These are phyloP conservation scores for Termitomyces sp. DNA, from an alignment of 768 basidiomycete genomes.

Conservation along the genomic window DNA sequence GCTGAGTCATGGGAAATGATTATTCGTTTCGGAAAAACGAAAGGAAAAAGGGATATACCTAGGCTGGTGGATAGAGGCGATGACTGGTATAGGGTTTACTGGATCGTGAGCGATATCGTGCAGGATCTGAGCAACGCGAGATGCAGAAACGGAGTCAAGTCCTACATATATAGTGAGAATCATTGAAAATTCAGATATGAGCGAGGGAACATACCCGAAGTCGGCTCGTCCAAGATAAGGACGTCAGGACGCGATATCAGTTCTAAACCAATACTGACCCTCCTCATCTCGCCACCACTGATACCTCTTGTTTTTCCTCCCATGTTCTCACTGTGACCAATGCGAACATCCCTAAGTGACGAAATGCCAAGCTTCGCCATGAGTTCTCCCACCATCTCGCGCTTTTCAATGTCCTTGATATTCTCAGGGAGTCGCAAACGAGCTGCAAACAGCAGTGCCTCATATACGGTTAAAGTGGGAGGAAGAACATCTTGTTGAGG, in stretches of 20 bases:
- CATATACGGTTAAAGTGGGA: conserved; percentile 70
- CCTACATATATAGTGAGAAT: conserved; percentile 29
- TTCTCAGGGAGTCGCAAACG: conserved; percentile 78
- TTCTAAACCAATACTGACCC: conserved; percentile 89
- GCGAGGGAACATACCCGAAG: conserved; percentile 35
- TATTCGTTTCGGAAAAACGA: neutral
- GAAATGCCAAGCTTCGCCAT: conserved; percentile 76
- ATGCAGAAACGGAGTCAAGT: conserved; percentile 84
- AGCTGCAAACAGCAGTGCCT: conserved; percentile 83
- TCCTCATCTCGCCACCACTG: conserved; percentile 86
- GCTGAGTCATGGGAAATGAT: conserved; percentile 25
- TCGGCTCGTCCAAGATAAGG: conserved; percentile 85
- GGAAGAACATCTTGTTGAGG: conserved; percentile 85
- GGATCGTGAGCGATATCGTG: conserved; percentile 68
- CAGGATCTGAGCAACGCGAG: conserved; percentile 73
- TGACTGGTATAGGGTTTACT: conserved; percentile 68
- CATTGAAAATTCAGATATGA: neutral
- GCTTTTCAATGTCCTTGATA: conserved; percentile 56
- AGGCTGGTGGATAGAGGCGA: conserved; percentile 87
- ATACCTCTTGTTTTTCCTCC: conserved; percentile 76
- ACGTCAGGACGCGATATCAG: conserved; percentile 82
- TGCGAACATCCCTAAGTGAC: conserved; percentile 62
- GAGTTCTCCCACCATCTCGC: conserved; percentile 59
- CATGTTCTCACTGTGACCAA: conserved; percentile 47
- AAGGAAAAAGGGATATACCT: conserved; percentile 34